phyloP scores from a whole-genome alignment of 768 basidiomycete species.

The Lactarius trivialis region DNA sequence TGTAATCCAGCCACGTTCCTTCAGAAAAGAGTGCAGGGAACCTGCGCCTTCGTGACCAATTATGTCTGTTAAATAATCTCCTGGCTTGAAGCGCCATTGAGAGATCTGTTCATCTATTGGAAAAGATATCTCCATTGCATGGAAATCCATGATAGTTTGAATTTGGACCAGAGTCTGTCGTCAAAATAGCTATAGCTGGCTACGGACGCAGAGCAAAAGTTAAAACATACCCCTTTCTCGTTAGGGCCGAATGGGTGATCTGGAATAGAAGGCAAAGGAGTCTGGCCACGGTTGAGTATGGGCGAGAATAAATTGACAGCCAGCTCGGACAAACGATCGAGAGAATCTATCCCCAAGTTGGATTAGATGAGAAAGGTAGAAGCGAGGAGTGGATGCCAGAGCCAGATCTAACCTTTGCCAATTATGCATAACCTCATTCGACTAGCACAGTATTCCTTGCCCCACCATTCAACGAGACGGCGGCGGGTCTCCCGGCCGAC shows the following conservation, averaged over 20 bases:
- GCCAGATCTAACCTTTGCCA: conserved; percentile 55
- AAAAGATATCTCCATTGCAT: conserved; percentile 77
- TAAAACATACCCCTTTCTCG: conserved; percentile 58
- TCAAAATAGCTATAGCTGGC: conserved; percentile 18
- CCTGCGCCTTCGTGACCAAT: conserved; percentile 91
- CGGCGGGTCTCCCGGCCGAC: conserved; percentile 77
- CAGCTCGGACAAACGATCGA: conserved; percentile 63
- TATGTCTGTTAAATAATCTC: conserved; percentile 68
- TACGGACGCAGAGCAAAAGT: not conserved
- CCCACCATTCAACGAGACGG: conserved; percentile 82
- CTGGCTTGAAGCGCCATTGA: conserved; percentile 74
- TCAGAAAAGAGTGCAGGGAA: conserved; percentile 85
- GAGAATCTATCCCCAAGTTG: conserved; percentile 48
- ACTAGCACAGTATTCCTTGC: conserved; percentile 70
- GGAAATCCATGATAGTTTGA: conserved; percentile 86
- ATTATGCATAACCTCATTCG: conserved; percentile 76
- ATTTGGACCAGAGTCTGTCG: conserved; percentile 68
- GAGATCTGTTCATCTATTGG: conserved; percentile 67
- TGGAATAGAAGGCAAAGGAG: conserved; percentile 52
- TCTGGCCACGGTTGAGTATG: conserved; percentile 54
- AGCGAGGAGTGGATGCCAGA: not conserved
- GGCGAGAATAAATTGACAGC: conserved; percentile 66
- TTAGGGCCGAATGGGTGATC: conserved; percentile 73
- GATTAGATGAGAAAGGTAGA: not conserved
- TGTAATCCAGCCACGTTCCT: conserved; percentile 82